Evolutionary conservation across 2,329 filamentous ascomycete genomes (phyloP), one percentile per base, ranked within the genome.

Genomic region (Nemania bipapillata): DNA sequence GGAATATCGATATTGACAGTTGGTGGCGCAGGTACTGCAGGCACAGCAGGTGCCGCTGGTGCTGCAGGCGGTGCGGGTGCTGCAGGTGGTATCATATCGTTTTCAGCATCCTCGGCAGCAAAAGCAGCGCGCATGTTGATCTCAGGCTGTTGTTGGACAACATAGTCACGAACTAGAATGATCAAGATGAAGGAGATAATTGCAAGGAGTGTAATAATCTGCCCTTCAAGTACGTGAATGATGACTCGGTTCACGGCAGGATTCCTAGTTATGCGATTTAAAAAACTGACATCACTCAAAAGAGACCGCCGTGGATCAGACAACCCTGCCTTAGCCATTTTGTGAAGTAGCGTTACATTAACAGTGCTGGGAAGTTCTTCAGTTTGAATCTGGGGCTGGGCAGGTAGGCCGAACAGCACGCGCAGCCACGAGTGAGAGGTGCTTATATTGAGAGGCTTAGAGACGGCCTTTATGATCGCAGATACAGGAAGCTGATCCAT

Each of bases 181-280:
- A 99, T 90, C n/a, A 99, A 83, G 67, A 99, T 97, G 80, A 98
- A 99, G 66, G 91, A 94, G 52, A 97, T 87, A 7, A 99, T 95
- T 58, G 98, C 93, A 11, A 96, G 83, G 5, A 97, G 83, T 0
- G 95, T 99, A 73, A 99, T 97, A 55, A 98, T 88, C 77, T 97
- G 94, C 3, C 96, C 96, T 81, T 99, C 96, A 3, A 97, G 83
- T 0, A 95, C 88, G 73, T 94, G 91, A 60, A 98, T 90, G 17
- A 97, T 81, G 59, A 91, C 86, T 55, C 91, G 89, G 79, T 98
- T 98, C 66, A 96, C 77, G 15, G 87, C 84, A 1, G 91, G 85
- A 56, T 89, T 92, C 4, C 89, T 84, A 0, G 93, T 96, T 24
- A 91, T 79, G 61, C 86, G 89, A 49, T 83, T 85, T 15, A 91